Conservation (phyloP, 129 eudicot species). For the Lactuca saligna region DNA sequence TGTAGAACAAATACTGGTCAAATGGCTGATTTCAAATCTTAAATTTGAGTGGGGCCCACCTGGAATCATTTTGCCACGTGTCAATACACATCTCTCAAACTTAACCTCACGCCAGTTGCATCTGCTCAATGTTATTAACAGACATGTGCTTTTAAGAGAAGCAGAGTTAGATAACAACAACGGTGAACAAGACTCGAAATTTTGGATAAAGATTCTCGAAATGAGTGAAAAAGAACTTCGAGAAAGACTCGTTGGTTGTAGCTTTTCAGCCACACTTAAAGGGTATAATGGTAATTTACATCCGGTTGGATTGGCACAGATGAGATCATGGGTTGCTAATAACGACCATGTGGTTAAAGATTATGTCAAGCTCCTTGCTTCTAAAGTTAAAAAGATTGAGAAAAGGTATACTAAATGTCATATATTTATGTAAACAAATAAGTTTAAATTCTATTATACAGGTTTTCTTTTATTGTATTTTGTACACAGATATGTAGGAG, state of each 20-base stretch:
- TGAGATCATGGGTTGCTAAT: slow-evolving; percentile 61
- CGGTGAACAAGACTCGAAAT: slow-evolving; percentile 26
- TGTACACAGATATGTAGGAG: neutral
- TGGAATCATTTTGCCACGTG: slow-evolving; percentile 26
- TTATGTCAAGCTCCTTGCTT: slow-evolving; percentile 47
- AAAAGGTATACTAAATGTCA: slow-evolving; percentile 46
- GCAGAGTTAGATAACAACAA: no score
- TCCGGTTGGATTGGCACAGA: slow-evolving; percentile 61
- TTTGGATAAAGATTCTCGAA: slow-evolving; percentile 53
- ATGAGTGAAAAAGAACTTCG: slow-evolving; percentile 66
- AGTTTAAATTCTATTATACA: no score
- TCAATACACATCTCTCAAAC: slow-evolving; percentile 35
- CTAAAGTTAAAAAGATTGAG: slow-evolving; percentile 45
- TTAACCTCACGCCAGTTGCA: slow-evolving; percentile 70
- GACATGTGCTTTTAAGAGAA: slow-evolving; percentile 45
- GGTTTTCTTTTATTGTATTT: no score
- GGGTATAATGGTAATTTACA: slow-evolving; percentile 37
- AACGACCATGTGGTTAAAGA: slow-evolving; percentile 32
- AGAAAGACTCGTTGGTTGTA: slow-evolving; percentile 55
- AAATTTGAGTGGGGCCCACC: slow-evolving; percentile 36
- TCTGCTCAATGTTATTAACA: slow-evolving; percentile 60
- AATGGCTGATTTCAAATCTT: slow-evolving; percentile 50
- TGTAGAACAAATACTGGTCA: slow-evolving; percentile 49
- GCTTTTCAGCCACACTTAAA: slow-evolving; percentile 44
- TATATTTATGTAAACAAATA: neutral